phyloP scores from a whole-genome alignment of 257 asterid species.

The Oldenlandia corymbosa region DNA sequence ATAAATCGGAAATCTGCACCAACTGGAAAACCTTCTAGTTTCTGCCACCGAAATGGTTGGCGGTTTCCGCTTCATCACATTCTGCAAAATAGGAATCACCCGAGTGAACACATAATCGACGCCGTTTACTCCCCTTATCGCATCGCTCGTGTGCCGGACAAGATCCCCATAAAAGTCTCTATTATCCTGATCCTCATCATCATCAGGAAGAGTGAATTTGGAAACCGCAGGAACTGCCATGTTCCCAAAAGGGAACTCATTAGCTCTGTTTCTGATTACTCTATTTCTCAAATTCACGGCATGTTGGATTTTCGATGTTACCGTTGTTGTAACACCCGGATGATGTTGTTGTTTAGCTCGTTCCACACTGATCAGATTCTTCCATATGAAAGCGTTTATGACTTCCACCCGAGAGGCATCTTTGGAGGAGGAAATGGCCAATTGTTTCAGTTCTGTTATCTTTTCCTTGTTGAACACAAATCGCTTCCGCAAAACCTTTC shows the following conservation, averaged over 20 bases:
- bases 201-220: background rate
- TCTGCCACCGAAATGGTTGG: background rate
- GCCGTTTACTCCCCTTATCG: background rate
- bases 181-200: background rate
- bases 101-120: background rate
- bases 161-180: background rate
- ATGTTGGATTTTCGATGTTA: background rate
- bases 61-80: background rate
- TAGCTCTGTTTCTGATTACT: background rate
- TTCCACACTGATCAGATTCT: background rate
- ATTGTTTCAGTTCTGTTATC: conserved; percentile 17
- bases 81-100: background rate
- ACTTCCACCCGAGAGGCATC: conserved; percentile 44
- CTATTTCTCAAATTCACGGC: conserved; percentile 20
- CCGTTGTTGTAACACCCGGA: background rate
- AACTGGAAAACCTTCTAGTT: background rate
- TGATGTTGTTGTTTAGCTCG: background rate
- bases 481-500: conserved; percentile 11
- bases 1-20: background rate
- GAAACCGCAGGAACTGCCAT: background rate
- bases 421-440: background rate
- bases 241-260: conserved; percentile 20
- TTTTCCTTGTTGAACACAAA: conserved; percentile 27
- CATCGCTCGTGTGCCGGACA: background rate
- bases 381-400: conserved; percentile 33